These are phyloP conservation scores for Fusarium subtropicale DNA, from an alignment of 2,329 filamentous ascomycete genomes.

Conservation along the genomic window DNA sequence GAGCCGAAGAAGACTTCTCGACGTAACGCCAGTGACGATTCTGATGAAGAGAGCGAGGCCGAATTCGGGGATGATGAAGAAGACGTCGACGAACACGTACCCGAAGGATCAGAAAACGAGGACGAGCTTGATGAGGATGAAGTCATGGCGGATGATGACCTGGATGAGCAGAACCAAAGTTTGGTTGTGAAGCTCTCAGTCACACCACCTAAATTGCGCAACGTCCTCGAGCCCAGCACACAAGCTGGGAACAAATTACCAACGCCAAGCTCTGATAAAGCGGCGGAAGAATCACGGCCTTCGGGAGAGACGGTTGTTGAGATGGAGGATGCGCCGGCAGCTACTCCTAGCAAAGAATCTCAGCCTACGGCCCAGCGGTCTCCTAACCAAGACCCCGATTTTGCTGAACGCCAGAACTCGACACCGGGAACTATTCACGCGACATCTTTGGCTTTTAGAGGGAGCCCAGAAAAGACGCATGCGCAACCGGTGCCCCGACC, in stretches of 20 bases:
- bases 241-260: slow-evolving; percentile 43
- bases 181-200: slow-evolving; percentile 80
- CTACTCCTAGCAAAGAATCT: slow-evolving; percentile 9
- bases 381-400: slow-evolving; percentile 18
- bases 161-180: slow-evolving; percentile 64
- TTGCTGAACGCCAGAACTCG: slow-evolving; percentile 36
- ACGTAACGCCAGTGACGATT: slow-evolving; percentile 62
- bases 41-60: slow-evolving; percentile 77
- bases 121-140: slow-evolving; percentile 69
- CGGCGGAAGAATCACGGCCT: slow-evolving; percentile 21
- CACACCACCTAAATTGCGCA: slow-evolving; percentile 55
- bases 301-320: slow-evolving; percentile 38
- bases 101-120: slow-evolving; percentile 69
- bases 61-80: slow-evolving; percentile 82
- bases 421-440: slow-evolving; percentile 52
- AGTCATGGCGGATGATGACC: slow-evolving; percentile 65
- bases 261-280: slow-evolving; percentile 38
- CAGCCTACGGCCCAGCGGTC: slow-evolving; percentile 16
- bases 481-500: slow-evolving; percentile 48
- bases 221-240: slow-evolving; percentile 44
- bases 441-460: slow-evolving; percentile 68
- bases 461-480: slow-evolving; percentile 69
- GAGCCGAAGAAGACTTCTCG: slow-evolving; percentile 50
- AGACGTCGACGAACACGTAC: slow-evolving; percentile 74
- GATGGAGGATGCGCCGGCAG: slow-evolving; percentile 45